A percentile compares a stretch with the other conserved stretches of the same genome.
These are phyloP conservation scores for Rubia balearica DNA, from an alignment of 305 asterid genomes.

Conservation along the genomic window DNA sequence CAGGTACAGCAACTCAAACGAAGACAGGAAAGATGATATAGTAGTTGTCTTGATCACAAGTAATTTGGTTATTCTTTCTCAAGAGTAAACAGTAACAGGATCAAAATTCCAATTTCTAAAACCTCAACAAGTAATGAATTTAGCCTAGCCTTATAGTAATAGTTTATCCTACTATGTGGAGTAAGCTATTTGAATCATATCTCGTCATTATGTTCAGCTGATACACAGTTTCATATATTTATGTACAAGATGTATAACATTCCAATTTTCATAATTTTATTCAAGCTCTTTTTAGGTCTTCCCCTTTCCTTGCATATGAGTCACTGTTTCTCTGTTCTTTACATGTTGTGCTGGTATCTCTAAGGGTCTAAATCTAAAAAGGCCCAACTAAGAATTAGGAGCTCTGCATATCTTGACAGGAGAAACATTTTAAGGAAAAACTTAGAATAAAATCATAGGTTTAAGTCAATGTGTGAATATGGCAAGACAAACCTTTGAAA, in stretches of 20 bases:
- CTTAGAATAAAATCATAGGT: neutral
- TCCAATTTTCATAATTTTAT: neutral
- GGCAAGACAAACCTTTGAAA: conserved; percentile 41
- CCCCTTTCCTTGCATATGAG: neutral
- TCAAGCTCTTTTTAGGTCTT: neutral
- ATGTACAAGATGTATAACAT: neutral
- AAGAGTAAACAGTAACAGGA: neutral
- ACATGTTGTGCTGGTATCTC: neutral
- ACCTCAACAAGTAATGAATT: neutral
- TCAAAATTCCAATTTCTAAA: conserved; percentile 1
- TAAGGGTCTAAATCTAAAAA: neutral
- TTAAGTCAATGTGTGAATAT: neutral
- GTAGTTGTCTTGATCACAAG: neutral
- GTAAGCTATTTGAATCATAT: neutral
- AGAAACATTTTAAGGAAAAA: neutral
- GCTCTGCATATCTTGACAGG: neutral
- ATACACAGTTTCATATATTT: neutral
- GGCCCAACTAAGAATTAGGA: neutral
- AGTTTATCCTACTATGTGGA: neutral
- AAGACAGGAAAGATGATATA: neutral
- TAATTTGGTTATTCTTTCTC: neutral
- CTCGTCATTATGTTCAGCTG: neutral
- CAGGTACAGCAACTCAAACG: neutral
- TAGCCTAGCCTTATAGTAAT: neutral
- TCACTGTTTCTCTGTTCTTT: neutral